Evolutionary conservation across 108 stramenopile genomes (phyloP).

Genomic region (Bacterosira constricta): DNA sequence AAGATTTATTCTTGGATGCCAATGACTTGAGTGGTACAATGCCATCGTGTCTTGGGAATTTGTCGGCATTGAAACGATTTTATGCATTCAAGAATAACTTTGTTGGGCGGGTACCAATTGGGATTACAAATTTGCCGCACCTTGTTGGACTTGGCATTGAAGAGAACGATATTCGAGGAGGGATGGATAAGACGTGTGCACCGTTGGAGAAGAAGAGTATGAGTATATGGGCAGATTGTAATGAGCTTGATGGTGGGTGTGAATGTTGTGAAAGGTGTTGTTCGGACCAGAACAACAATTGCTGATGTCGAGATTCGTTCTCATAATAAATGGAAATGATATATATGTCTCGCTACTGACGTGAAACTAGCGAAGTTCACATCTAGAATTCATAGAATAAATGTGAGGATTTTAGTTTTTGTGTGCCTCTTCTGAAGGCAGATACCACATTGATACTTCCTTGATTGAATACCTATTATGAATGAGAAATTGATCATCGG

Average conservation of each 20-base stretch:
- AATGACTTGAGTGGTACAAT: conserved; percentile 37
- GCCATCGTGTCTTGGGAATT: conserved; percentile 26
- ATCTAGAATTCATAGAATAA: too few relatives aligned
- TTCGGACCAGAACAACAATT: conserved; percentile 21
- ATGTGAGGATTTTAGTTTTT: background rate
- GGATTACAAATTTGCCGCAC: conserved; percentile 24
- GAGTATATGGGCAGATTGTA: conserved; percentile 41
- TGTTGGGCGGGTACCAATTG: conserved; percentile 31
- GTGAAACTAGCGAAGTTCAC: too few relatives aligned
- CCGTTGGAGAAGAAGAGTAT: background rate
- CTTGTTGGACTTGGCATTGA: conserved; percentile 41
- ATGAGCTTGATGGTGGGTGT: conserved; percentile 33
- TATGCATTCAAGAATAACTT: conserved; percentile 40
- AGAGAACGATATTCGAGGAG: conserved; percentile 41
- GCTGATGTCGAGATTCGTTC: conserved; percentile 18
- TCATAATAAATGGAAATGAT: too few relatives aligned
- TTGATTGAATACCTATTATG: background rate
- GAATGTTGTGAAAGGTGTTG: conserved; percentile 44
- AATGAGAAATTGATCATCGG: background rate
- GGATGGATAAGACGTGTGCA: conserved; percentile 26
- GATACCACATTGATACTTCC: background rate
- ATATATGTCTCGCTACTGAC: background rate
- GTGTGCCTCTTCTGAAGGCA: background rate
- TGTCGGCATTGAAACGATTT: conserved; percentile 26
- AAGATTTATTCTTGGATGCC: conserved; percentile 39